phyloP scores from a whole-genome alignment of 179 eudicot genomes.

The Camellia oleifera region DNA sequence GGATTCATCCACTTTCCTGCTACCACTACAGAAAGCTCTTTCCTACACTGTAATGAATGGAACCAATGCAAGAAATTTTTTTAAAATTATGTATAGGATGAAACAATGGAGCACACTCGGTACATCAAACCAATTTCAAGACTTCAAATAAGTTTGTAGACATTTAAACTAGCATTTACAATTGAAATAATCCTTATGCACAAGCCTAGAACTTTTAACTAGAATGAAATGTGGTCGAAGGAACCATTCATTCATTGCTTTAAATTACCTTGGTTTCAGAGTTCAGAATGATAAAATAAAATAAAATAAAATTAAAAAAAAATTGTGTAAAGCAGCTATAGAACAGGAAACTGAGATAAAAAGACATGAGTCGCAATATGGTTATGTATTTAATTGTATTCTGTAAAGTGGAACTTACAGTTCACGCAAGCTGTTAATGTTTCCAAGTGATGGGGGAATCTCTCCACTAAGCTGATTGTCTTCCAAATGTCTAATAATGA shows the following conservation, averaged over 20 bases:
- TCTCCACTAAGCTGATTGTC: constrained; percentile 67
- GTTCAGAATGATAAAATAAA: neutral
- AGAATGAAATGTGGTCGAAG: constrained; percentile 5
- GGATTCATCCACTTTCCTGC: neutral
- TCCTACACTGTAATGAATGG: neutral
- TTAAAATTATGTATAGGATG: neutral
- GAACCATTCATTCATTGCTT: neutral
- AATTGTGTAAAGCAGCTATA: neutral
- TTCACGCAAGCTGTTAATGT: constrained; percentile 53
- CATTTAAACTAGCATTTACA: neutral
- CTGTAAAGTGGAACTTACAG: constrained; percentile 57
- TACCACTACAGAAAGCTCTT: neutral
- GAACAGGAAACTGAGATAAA: neutral
- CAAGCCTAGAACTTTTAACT: constrained; percentile 4
- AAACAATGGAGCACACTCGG: neutral
- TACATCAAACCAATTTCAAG: neutral
- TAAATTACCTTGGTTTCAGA: neutral
- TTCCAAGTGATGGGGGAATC: constrained; percentile 82
- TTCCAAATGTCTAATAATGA: constrained; percentile 60
- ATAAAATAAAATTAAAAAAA: neutral
- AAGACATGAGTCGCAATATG: neutral
- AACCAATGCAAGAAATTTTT: neutral
- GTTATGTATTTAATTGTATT: neutral
- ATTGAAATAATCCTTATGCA: neutral
- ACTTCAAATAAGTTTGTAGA: neutral